Evolutionary conservation across 768 basidiomycete species (phyloP).

Genomic region (Mycena maculata): DNA sequence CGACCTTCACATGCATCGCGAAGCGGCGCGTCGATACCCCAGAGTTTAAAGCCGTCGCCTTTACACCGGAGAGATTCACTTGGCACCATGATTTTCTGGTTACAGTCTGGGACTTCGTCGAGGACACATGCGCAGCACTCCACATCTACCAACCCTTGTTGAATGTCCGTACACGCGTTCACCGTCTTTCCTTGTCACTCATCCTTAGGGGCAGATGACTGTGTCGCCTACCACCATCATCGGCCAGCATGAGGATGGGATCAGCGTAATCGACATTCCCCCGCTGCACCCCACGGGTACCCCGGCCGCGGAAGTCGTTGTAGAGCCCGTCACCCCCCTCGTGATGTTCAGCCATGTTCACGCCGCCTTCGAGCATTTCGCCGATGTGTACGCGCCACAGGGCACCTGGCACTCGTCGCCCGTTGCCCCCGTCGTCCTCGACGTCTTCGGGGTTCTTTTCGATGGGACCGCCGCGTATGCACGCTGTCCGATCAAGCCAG

Average conservation of each 20-base stretch:
- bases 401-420: slow-evolving; percentile 22
- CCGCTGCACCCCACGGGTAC: slow-evolving; percentile 20
- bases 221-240: slow-evolving; percentile 16
- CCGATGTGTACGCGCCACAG: slow-evolving; percentile 3
- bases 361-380: not conserved
- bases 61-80: slow-evolving; percentile 19
- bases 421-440: slow-evolving; percentile 16
- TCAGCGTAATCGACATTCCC: slow-evolving; percentile 20
- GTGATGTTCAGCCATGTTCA: slow-evolving; percentile 20
- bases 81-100: slow-evolving; percentile 14
- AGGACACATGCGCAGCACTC: slow-evolving; percentile 15
- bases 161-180: not conserved
- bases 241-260: slow-evolving; percentile 5
- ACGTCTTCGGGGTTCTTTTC: slow-evolving; percentile 19
- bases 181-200: not conserved
- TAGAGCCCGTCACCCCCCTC: slow-evolving; percentile 16
- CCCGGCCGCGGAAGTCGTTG: slow-evolving; percentile 5
- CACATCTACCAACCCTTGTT: slow-evolving; percentile 8
- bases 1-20: not conserved
- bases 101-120: slow-evolving; percentile 24
- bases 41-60: not conserved
- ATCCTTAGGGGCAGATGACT: not conserved
- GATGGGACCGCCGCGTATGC: slow-evolving; percentile 10
- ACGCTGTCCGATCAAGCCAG: slow-evolving; percentile 10
- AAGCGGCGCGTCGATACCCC: not conserved